A percentile compares a stretch with the other conserved stretches of the same genome.
These are phyloP conservation scores for Alopecurus myosuroides DNA, from an alignment of 176 grass and related monocot genomes.

Conservation along the genomic window DNA sequence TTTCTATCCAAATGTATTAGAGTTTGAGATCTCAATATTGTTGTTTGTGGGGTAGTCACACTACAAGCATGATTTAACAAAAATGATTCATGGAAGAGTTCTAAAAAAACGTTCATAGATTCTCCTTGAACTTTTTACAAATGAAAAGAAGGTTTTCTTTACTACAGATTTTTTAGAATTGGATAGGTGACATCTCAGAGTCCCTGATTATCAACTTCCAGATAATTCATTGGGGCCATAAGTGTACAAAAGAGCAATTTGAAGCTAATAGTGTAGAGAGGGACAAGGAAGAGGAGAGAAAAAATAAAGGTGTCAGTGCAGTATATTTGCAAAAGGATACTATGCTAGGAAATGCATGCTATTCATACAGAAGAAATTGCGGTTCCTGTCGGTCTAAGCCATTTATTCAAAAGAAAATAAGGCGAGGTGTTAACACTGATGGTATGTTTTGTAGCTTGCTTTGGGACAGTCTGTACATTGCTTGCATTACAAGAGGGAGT, in stretches of 20 bases:
- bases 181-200: too few species aligned
- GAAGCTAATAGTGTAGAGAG: constrained; percentile 30
- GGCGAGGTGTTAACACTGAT: too few species aligned
- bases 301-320: constrained; percentile 43
- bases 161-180: constrained; percentile 45
- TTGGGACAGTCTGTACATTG: too few species aligned
- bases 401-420: too few species aligned
- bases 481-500: too few species aligned
- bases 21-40: constrained; percentile 32
- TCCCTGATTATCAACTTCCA: too few species aligned
- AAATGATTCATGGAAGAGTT: constrained; percentile 51
- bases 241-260: constrained; percentile 44
- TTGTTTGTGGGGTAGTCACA: constrained; percentile 27
- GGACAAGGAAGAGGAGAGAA: constrained; percentile 45
- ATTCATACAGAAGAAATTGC: too few species aligned
- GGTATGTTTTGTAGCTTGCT: too few species aligned
- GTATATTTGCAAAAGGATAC: constrained; percentile 54
- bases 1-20: constrained; percentile 23
- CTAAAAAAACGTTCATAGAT: constrained; percentile 30
- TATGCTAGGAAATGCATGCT: too few species aligned
- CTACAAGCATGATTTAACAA: background rate
- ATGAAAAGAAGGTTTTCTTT: constrained; percentile 60
- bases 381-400: too few species aligned
- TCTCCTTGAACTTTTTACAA: constrained; percentile 55
- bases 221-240: constrained; percentile 44